These are phyloP conservation scores for Coniella vitis DNA, from an alignment of 2,329 filamentous ascomycete species.

Conservation along the genomic window DNA sequence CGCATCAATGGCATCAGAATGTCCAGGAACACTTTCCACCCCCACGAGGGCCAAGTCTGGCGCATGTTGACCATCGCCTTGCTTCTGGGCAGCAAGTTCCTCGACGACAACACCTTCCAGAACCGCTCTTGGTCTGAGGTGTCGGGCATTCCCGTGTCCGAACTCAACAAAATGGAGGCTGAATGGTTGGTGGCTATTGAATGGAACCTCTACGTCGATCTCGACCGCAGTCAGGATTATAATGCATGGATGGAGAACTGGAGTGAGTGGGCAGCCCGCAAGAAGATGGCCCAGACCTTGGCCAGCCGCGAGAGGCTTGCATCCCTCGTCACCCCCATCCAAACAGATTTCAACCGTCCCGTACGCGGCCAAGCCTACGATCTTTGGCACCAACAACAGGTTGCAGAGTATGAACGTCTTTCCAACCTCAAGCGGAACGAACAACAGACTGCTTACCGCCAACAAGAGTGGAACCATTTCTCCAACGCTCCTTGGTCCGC, in stretches of 20 bases:
- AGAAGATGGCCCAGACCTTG: conserved; percentile 45
- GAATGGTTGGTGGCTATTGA: conserved; percentile 80
- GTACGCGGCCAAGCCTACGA: conserved; percentile 32
- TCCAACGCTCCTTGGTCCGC: conserved; percentile 31
- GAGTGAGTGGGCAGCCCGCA: conserved; percentile 49
- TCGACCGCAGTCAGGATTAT: conserved; percentile 67
- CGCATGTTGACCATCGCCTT: conserved; percentile 80
- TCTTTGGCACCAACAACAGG: conserved; percentile 47
- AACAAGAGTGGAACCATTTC: conserved; percentile 41
- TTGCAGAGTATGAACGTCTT: conserved; percentile 43
- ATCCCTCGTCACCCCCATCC: conserved; percentile 41
- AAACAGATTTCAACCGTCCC: conserved; percentile 30
- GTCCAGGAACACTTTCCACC: conserved; percentile 42
- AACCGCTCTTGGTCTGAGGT: conserved; percentile 96
- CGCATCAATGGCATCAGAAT: conserved; percentile 69
- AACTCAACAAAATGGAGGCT: conserved; percentile 79
- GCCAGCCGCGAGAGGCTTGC: conserved; percentile 43
- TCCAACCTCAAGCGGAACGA: conserved; percentile 35
- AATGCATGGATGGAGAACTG: conserved; percentile 56
- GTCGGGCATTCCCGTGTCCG: conserved; percentile 76
- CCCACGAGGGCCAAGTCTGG: conserved; percentile 69
- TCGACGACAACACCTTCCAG: conserved; percentile 96
- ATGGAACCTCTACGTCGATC: conserved; percentile 82
- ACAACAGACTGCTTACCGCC: conserved; percentile 29
- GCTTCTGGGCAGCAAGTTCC: conserved; percentile 86